A percentile compares a stretch with the other conserved stretches of the same genome.
phyloP scores from a whole-genome alignment of 352 stramenopile species.

The Plasmopara halstedii region DNA sequence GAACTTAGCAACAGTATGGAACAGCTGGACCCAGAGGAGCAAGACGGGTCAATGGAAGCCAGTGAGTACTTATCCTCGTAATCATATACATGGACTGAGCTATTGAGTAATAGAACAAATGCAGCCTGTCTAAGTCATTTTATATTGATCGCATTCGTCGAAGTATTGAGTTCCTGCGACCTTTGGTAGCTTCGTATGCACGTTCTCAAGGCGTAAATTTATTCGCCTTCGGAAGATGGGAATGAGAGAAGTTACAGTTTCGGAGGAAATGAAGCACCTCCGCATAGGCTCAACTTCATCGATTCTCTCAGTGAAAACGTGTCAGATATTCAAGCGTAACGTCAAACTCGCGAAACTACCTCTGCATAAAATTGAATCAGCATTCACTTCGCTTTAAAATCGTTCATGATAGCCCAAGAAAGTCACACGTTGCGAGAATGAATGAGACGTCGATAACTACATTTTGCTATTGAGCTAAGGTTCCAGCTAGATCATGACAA shows the following conservation, averaged over 20 bases:
- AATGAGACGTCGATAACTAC: too few species aligned
- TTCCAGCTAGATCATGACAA: too few species aligned
- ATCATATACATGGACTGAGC: background rate
- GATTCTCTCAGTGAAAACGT: conserved; percentile 10
- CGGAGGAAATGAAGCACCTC: conserved; percentile 2
- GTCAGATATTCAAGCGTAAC: conserved; percentile 8
- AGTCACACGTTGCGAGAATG: too few species aligned
- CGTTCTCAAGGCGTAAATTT: conserved; percentile 3
- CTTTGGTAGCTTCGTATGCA: background rate
- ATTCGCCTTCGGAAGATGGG: conserved; percentile 7
- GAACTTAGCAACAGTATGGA: conserved; percentile 59
- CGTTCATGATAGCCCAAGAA: too few species aligned
- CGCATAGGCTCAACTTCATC: conserved; percentile 3
- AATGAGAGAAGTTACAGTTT: conserved; percentile 12
- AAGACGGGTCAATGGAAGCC: conserved; percentile 45
- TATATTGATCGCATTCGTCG: too few species aligned
- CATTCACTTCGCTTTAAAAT: too few species aligned
- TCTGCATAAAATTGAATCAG: conserved; percentile 15
- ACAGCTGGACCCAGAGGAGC: conserved; percentile 44
- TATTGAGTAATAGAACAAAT: background rate
- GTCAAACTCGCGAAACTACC: conserved; percentile 15
- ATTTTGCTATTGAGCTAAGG: too few species aligned
- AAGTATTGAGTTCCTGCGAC: background rate
- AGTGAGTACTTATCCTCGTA: conserved; percentile 40
- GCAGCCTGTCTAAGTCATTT: too few species aligned